Evolutionary conservation across 805 yeast species (phyloP).

Genomic region (Debaryomyces hansenii): DNA sequence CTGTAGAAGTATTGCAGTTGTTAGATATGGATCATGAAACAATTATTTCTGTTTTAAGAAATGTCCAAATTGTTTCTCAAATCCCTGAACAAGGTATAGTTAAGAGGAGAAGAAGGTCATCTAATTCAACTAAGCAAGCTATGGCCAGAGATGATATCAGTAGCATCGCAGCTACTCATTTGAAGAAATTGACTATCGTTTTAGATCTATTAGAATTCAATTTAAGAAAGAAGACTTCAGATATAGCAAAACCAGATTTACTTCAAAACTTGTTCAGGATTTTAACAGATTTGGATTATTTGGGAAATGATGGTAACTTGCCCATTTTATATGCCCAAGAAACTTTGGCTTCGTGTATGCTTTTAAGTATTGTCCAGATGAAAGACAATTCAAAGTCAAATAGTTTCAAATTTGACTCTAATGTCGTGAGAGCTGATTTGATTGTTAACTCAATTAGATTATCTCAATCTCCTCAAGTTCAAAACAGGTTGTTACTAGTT

Average conservation of each 20-base stretch:
- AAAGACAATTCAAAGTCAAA: slow-evolving; percentile 24
- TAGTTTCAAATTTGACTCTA: slow-evolving; percentile 50
- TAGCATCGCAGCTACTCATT: slow-evolving; percentile 72
- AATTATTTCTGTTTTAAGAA: slow-evolving; percentile 58
- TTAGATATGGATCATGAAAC: slow-evolving; percentile 54
- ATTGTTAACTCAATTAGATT: slow-evolving; percentile 88
- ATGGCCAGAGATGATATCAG: slow-evolving; percentile 70
- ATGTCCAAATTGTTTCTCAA: slow-evolving; percentile 54
- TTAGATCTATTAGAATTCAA: slow-evolving; percentile 72
- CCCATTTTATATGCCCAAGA: slow-evolving; percentile 93
- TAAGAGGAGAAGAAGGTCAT: slow-evolving; percentile 80
- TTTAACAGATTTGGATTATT: slow-evolving; percentile 73
- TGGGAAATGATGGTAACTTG: slow-evolving; percentile 87
- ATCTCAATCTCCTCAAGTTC: slow-evolving; percentile 91
- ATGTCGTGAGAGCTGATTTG: slow-evolving; percentile 80
- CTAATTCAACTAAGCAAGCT: slow-evolving; percentile 74
- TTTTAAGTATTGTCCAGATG: slow-evolving; percentile 60
- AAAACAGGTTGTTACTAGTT: slow-evolving; percentile 80
- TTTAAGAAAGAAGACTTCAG: slow-evolving; percentile 32
- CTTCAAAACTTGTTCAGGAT: slow-evolving; percentile 57
- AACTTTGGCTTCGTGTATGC: slow-evolving; percentile 83
- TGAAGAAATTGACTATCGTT: slow-evolving; percentile 73
- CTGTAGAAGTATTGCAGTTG: slow-evolving; percentile 50
- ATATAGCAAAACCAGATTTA: slow-evolving; percentile 43
- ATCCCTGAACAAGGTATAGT: slow-evolving; percentile 53